Percentiles rank a stretch among this genome's conserved stretches.
Evolutionary conservation across 768 basidiomycete genomes (phyloP).

Genomic region (Antrodiella citrinella): DNA sequence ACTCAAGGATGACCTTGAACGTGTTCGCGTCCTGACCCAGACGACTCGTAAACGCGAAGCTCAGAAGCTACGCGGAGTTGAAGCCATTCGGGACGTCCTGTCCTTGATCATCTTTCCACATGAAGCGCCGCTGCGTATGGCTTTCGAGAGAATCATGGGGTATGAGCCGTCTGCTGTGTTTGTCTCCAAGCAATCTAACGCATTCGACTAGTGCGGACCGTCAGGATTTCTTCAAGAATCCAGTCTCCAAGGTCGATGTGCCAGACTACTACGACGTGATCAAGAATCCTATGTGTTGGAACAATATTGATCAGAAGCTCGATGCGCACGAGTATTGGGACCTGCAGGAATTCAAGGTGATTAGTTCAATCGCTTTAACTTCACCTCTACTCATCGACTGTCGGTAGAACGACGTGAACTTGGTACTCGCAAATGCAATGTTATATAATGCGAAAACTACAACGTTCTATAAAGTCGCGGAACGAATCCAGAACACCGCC

Average conservation of each 20-base stretch:
- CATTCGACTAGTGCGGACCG: constrained; percentile 53
- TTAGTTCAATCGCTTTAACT: constrained; percentile 9
- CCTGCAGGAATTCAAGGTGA: constrained; percentile 62
- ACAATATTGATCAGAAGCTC: constrained; percentile 70
- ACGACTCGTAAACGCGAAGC: constrained; percentile 71
- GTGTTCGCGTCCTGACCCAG: constrained; percentile 57
- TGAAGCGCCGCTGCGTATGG: constrained; percentile 46
- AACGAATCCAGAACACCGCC: constrained; percentile 43
- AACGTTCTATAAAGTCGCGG: constrained; percentile 59
- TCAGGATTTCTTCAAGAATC: constrained; percentile 69
- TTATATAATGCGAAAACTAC: constrained; percentile 79
- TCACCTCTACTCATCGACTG: not conserved
- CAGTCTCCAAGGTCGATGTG: constrained; percentile 70
- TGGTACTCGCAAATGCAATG: constrained; percentile 82
- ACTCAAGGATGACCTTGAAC: constrained; percentile 70
- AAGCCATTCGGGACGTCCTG: constrained; percentile 60
- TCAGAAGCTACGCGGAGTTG: constrained; percentile 64
- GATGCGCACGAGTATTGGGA: constrained; percentile 81
- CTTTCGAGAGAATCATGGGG: constrained; percentile 67
- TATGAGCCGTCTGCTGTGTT: constrained; percentile 28
- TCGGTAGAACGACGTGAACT: constrained; percentile 64
- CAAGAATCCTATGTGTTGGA: constrained; percentile 84
- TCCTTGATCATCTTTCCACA: constrained; percentile 59
- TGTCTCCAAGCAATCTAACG: too few species aligned
- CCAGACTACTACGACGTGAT: constrained; percentile 91